A percentile compares a stretch with the other conserved stretches of the same genome.
Conservation (phyloP, 1,284 basidiomycete species). For the Coriolopsis trogii region DNA sequence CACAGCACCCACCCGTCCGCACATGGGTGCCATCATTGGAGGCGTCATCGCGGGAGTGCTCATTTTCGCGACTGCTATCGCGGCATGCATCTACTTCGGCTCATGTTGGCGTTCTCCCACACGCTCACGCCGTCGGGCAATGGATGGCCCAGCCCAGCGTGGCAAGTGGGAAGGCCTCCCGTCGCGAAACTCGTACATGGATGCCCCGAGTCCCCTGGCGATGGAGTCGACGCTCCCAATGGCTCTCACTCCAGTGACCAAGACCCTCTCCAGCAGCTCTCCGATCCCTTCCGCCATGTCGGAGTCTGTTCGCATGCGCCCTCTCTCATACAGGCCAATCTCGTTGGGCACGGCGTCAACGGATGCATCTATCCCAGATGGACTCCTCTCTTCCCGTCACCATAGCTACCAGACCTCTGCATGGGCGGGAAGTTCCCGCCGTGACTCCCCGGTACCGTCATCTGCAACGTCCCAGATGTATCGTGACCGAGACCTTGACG, state of each 20-base stretch:
- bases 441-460: too few relatives aligned
- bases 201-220: conserved; percentile 12
- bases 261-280: too few relatives aligned
- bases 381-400: too few relatives aligned
- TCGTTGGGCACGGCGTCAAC: too few relatives aligned
- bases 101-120: conserved; percentile 25
- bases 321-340: too few relatives aligned
- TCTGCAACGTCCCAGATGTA: too few relatives aligned
- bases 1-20: conserved; percentile 18
- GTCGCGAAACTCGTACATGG: conserved; percentile 28
- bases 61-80: conserved; percentile 24
- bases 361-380: too few relatives aligned
- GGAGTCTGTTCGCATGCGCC: too few relatives aligned
- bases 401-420: too few relatives aligned
- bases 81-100: conserved; percentile 30
- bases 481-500: too few relatives aligned
- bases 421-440: too few relatives aligned
- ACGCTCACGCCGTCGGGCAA: conserved; percentile 18
- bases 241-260: conserved; percentile 3
- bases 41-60: conserved; percentile 39
- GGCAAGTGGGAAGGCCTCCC: conserved; percentile 32
- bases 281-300: too few relatives aligned
- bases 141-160: conserved; percentile 9
- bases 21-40: conserved; percentile 38
- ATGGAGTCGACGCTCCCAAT: conserved; percentile 5